These are phyloP conservation scores for Cucurbita maxima DNA, from an alignment of 306 rosid genomes.

Conservation along the genomic window DNA sequence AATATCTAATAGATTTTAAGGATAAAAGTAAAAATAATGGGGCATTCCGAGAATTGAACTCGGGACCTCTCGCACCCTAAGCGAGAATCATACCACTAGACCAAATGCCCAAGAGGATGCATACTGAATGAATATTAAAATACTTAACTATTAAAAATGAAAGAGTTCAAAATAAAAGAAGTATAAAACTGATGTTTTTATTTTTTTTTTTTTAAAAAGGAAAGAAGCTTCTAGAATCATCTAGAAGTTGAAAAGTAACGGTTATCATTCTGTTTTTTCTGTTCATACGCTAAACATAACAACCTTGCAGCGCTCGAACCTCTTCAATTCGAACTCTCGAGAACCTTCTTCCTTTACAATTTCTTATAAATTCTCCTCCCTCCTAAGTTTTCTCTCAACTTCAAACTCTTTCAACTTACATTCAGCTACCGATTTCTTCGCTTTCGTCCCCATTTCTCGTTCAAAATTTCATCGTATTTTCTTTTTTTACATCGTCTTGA, in stretches of 20 bases:
- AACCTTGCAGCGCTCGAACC: too few species aligned
- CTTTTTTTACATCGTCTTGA: background rate
- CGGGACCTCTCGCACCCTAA: conserved; percentile 29
- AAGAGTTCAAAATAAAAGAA: too few species aligned
- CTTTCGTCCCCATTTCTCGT: background rate
- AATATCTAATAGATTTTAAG: too few species aligned
- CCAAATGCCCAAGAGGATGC: conserved; percentile 5
- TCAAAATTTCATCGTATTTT: background rate
- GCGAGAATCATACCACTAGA: conserved; percentile 28
- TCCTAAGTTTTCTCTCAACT: background rate
- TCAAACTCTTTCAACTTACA: background rate
- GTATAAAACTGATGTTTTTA: too few species aligned
- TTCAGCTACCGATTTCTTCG: background rate
- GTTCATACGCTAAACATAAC: background rate
- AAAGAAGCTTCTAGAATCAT: background rate
- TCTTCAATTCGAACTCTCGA: background rate
- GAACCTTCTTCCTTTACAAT: background rate
- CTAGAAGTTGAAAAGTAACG: background rate
- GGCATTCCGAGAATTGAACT: conserved; percentile 30
- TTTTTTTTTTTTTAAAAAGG: too few species aligned
- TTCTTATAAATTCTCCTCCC: background rate
- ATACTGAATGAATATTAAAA: too few species aligned
- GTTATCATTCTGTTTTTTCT: background rate
- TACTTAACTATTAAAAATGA: too few species aligned
- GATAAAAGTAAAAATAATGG: background rate